Evolutionary conservation across 352 stramenopile species (phyloP), one percentile per base, ranked within the genome.

Genomic region (Pythium aquatile): DNA sequence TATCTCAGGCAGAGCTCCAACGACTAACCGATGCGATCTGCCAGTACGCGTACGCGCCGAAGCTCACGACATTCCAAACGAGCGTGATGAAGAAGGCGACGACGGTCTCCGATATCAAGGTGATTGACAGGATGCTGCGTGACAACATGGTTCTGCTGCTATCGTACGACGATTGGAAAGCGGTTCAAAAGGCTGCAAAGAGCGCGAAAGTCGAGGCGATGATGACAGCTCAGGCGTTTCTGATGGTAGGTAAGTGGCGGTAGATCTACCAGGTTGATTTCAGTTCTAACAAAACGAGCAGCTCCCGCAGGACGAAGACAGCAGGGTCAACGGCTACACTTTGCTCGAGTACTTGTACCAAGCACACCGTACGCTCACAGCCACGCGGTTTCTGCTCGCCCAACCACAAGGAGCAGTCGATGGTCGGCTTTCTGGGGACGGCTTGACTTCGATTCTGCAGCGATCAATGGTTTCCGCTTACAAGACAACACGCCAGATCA

Each of bases 341-440:
- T 32, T 90, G 5, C 52, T 90, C 1, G 75, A 85, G 53, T 88
- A 77, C 42, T 16, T 90, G 51, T 72, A 79, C 53, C 32, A 70
- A 16, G 51, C 86, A 6, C 77, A 88, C 26, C 42, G 56, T 14
- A 46, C 54, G 74, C 37, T 85, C 62, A 28, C 56, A 72, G 61
- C 66, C 63, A 32, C 59, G 69, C 26, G 35, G 5, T 71, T 39
- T 5, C 30, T 68, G 8, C 6, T 58, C 1, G 13, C 60, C 0
- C 37, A 58, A 30, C 55, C 54, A 8, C 37, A 55, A 20, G 48
- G 55, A 10, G 55, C 30, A 52, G 66, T 44, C 54, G 61, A 63
- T 33, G 60, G 72, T n/a, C 58, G 30, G 3, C 39, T 86, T 3
- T 72, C 46, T 17, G 78, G 85, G 39, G 48, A 63, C n/a, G 70